phyloP scores from a whole-genome alignment of 768 basidiomycete genomes.

The Boletales sp. region DNA sequence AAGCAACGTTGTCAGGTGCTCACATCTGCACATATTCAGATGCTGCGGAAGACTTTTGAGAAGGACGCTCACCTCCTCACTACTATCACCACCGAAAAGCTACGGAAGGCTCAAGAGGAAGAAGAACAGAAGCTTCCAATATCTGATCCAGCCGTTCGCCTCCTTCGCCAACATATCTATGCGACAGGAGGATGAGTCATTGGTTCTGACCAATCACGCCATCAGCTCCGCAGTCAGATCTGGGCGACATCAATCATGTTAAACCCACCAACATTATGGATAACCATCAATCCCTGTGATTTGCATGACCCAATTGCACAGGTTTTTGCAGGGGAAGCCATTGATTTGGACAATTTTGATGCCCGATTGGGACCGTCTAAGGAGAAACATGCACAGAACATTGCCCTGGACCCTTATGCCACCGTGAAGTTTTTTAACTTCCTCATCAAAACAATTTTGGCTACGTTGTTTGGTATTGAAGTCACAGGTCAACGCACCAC shows the following conservation, averaged over 20 bases:
- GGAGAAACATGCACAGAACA: background rate
- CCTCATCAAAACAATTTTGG: background rate
- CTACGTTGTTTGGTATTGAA: background rate
- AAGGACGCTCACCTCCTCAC: too few relatives aligned
- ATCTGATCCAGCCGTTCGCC: background rate
- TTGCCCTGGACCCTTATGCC: background rate
- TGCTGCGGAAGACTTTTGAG: background rate
- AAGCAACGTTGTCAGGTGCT: too few relatives aligned
- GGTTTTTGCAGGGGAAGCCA: background rate
- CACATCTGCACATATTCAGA: background rate
- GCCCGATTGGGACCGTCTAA: background rate
- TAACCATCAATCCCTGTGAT: background rate
- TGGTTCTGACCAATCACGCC: background rate
- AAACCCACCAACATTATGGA: background rate
- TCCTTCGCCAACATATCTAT: background rate
- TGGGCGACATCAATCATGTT: background rate
- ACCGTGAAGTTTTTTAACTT: slow-evolving; percentile 1
- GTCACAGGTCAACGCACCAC: too few relatives aligned
- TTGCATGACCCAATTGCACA: background rate
- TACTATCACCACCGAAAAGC: background rate
- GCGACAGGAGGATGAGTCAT: background rate
- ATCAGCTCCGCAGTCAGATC: background rate
- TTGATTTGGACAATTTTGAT: background rate
- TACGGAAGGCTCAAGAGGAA: background rate
- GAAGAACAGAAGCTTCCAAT: background rate